Percentiles rank a stretch among this genome's conserved stretches.
Evolutionary conservation across 1,284 basidiomycete genomes (phyloP).

Genomic region (Sporisorium reilianum): DNA sequence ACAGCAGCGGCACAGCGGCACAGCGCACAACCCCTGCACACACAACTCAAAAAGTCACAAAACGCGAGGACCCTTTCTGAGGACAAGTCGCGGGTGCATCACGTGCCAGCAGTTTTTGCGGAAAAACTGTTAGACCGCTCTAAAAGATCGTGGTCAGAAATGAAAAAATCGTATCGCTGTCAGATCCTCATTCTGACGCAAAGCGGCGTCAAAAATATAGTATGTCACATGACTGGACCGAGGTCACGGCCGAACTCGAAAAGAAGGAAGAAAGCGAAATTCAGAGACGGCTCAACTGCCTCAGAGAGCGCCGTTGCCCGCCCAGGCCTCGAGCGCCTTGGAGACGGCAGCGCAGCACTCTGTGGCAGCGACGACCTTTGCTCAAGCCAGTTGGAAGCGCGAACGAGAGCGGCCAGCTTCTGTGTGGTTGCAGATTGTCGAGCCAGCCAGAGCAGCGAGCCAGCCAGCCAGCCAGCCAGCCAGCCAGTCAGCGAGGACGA

Average conservation of each 20-base stretch:
- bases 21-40: constrained; percentile 3
- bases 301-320: no score
- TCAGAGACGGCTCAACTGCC: no score
- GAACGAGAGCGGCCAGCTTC: no score
- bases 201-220: background rate
- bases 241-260: constrained; percentile 1
- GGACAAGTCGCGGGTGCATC: constrained; percentile 12
- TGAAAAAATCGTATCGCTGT: background rate
- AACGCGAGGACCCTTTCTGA: constrained; percentile 17
- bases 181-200: background rate
- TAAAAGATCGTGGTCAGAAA: background rate
- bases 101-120: constrained; percentile 4
- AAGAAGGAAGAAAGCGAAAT: background rate
- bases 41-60: background rate
- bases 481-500: background rate
- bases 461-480: constrained; percentile 5
- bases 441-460: background rate
- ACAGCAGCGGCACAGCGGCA: constrained; percentile 1
- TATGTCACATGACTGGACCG: constrained; percentile 3
- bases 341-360: background rate
- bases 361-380: background rate
- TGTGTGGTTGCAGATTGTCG: no score
- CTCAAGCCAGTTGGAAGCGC: background rate
- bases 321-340: background rate
- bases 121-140: background rate